Conservation (phyloP, 495 filamentous ascomycete species). For the Aspergillus indologenus region DNA sequence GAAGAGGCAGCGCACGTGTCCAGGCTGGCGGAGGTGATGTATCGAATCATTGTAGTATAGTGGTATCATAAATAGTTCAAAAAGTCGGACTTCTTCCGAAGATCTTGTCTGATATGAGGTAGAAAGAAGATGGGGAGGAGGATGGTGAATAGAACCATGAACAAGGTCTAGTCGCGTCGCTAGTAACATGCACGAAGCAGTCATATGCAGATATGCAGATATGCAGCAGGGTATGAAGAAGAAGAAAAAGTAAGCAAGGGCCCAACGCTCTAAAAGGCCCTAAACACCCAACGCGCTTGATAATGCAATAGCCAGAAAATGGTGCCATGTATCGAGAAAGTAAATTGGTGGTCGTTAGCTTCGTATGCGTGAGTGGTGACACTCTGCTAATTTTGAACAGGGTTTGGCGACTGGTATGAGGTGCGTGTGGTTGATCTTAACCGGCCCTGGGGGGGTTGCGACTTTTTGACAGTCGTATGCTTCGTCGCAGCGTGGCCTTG, state of each 20-base stretch:
- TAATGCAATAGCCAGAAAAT: neutral
- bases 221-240: neutral
- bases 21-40: neutral
- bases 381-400: neutral
- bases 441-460: slow-evolving; percentile 15
- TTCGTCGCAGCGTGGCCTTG: slow-evolving; percentile 19
- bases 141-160: neutral
- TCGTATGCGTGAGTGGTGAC: neutral
- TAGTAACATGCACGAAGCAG: neutral
- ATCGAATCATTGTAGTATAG: neutral
- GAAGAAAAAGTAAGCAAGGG: neutral
- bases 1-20: neutral
- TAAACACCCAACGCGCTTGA: neutral
- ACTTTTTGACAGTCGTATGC: slow-evolving; percentile 20
- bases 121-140: neutral
- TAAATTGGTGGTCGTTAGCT: neutral
- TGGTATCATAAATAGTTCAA: neutral
- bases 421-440: neutral
- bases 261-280: neutral
- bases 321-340: neutral
- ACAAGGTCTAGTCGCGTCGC: neutral
- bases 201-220: too few species aligned
- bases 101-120: neutral
- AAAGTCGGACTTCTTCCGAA: neutral
- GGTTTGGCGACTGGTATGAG: neutral